Base-by-base conservation (phyloP, 1,139 yeast species). In the Debaryomyces nepalensis region DNA sequence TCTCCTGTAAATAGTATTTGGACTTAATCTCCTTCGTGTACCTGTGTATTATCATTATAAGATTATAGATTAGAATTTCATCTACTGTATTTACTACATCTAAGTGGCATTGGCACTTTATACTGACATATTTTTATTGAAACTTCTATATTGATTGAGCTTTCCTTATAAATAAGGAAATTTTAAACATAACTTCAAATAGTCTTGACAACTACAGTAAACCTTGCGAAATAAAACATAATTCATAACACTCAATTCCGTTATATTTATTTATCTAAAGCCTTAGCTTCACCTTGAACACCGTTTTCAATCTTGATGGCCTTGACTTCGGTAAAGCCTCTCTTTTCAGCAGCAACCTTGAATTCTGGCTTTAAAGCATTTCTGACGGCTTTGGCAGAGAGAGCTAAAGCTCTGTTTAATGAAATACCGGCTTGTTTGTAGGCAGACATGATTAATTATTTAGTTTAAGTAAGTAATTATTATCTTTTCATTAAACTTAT, bases 341-440 rank as follows among this genome's bases (percentile, higher is more conserved):
- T 87, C 69, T 79, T 77, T 59, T 85, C 88, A 55, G 84, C 87
- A 53, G 75, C 79, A 51, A 81, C 84, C 68, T 87, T 87, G 66
- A 81, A 68, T 60, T 91, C 97, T 55, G 91, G 84, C 79, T 93
- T 93, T 66, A 93, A 81, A 42, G 97, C 85, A 58, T 79, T 77
- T 76, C 98, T 90, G 61, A 89, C 80, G 50, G 96, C 81, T 66
- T 82, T 84, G 64, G 97, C 96, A 58, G 97, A 88, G 63, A 93
- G 80, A 57, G 96, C 82, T 69, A 91, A 77, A 71, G 93, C 93
- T 70, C 84, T 87, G 87, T 88, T 88, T 76, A 86, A 82, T 54
- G 91, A 79, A 63, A 85, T 79, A 62, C 95, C 95, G 58, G 91
- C 93, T 77, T 85, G 87, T 78, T 85, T 84, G 86, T 87, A 84